Evolutionary conservation across 148 eudicot species (phyloP), one percentile per base, ranked within the genome.

Genomic region (Vaccinium vitisidaea): DNA sequence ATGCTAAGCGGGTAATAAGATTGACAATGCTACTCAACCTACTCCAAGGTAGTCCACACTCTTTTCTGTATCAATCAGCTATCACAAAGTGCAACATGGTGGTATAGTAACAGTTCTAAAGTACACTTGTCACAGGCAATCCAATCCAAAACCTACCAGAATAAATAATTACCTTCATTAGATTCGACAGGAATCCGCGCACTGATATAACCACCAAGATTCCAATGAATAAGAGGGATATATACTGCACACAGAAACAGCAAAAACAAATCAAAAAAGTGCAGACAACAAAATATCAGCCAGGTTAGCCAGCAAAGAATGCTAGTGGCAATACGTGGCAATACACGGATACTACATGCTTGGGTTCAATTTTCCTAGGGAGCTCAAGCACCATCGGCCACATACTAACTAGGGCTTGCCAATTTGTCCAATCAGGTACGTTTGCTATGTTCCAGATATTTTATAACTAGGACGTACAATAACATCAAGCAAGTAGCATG

Each of bases 161-260:
- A 69, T 13, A 43, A 80, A 83, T 2, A 84, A 67, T 86, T 91
- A 97, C 99, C 96, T 97, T 97, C 99, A 97, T 97, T 77, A 97
- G 85, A 86, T 97, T 97, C 80, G 95, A 82, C 81, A 97, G 86
- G 88, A 97, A 97, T 49, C 99, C 99, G 27, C 99, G 92, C 80
- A 97, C 96, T 18, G 99, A 97, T 83, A 97, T 92, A 83, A 93
- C 98, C 67, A 97, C 91, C 93, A 97, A 86, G 92, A 97, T 91
- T 67, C 99, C 99, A 55, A 97, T 97, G 92, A 97, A 97, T 76
- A 97, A 83, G 84, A 97, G 92, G 75, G 99, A 97, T 81, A 97
- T 93, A 85, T 97, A 97, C 99, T 97, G 99, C 91, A 90, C 12
- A 87, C 8, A 79, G 53, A 50, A 27, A 69, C 18, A 69, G 74